These are phyloP conservation scores for Rutstroemia sp. DNA, from an alignment of 2,329 filamentous ascomycete genomes.

Conservation along the genomic window DNA sequence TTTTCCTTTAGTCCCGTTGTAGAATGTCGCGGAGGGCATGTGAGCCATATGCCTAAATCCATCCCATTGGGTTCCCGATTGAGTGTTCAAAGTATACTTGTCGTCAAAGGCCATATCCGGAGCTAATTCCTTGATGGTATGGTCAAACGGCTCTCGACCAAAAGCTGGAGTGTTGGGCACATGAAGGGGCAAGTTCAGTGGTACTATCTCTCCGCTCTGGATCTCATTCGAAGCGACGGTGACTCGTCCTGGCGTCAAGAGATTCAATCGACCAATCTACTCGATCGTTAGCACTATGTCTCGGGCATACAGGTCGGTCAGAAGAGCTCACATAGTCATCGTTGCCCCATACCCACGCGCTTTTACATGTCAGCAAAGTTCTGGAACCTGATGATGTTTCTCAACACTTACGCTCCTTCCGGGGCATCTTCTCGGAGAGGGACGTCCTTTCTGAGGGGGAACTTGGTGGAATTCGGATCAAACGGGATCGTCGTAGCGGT, in stretches of 20 bases:
- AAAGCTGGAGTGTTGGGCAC: slow-evolving; percentile 32
- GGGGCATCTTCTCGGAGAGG: slow-evolving; percentile 25
- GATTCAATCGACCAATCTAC: slow-evolving; percentile 38
- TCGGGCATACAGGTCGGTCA: neutral
- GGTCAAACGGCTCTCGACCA: slow-evolving; percentile 28
- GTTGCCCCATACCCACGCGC: slow-evolving; percentile 28
- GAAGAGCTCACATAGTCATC: slow-evolving; percentile 22
- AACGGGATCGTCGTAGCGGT: slow-evolving; percentile 24
- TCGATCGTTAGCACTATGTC: neutral
- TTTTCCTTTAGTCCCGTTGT: slow-evolving; percentile 24
- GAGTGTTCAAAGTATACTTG: slow-evolving; percentile 50
- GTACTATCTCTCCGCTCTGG: slow-evolving; percentile 1
- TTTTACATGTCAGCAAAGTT: slow-evolving; percentile 4
- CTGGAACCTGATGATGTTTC: neutral
- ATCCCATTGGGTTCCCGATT: slow-evolving; percentile 52
- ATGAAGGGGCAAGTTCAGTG: slow-evolving; percentile 1
- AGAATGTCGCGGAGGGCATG: slow-evolving; percentile 20
- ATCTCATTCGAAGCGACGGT: slow-evolving; percentile 30
- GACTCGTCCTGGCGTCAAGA: slow-evolving; percentile 37
- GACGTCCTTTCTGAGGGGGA: slow-evolving; percentile 24
- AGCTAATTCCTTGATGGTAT: slow-evolving; percentile 26
- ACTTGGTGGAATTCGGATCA: slow-evolving; percentile 26
- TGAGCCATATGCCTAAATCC: slow-evolving; percentile 39
- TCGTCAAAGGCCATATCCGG: slow-evolving; percentile 47
- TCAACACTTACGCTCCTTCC: slow-evolving; percentile 21